phyloP scores from a whole-genome alignment of 805 yeast species.

The Pichia thaimueangensis region DNA sequence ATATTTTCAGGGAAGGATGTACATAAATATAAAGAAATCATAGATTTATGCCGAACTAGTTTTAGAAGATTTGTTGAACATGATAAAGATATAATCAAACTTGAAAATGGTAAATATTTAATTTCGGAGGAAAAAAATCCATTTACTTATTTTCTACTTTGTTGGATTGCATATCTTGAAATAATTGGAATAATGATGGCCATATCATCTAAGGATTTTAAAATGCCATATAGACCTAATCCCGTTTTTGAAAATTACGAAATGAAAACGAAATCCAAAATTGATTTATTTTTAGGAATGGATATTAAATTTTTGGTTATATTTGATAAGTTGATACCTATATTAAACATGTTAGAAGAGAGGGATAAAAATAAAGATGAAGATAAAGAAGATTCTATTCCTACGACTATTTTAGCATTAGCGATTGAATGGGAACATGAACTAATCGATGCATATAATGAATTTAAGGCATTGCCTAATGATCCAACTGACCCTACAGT shows the following conservation, averaged over 20 bases:
- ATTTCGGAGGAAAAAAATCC: constrained; percentile 4
- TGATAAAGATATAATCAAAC: background rate
- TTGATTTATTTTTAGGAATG: constrained; percentile 59
- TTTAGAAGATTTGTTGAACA: constrained; percentile 3
- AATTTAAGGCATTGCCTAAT: constrained; percentile 1
- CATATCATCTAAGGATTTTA: constrained; percentile 4
- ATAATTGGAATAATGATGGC: constrained; percentile 11
- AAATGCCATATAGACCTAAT: constrained; percentile 9
- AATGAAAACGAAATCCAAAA: constrained; percentile 21
- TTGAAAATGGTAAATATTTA: constrained; percentile 7
- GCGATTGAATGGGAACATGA: constrained; percentile 12
- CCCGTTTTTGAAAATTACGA: constrained; percentile 1
- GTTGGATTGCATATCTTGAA: constrained; percentile 12
- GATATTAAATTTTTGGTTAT: constrained; percentile 52
- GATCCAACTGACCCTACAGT: constrained; percentile 5
- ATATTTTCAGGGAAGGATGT: constrained; percentile 6
- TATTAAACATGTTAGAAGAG: constrained; percentile 5
- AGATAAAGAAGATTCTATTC: background rate
- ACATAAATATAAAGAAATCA: constrained; percentile 7
- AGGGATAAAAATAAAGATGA: background rate
- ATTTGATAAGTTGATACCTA: constrained; percentile 9
- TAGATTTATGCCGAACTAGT: constrained; percentile 3
- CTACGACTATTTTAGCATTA: constrained; percentile 3
- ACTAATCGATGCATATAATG: constrained; percentile 1
- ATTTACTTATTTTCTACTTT: constrained; percentile 4